phyloP scores from a whole-genome alignment of 371 early-diverging fungal species.

The Thermomucor indicae-seudaticae region DNA sequence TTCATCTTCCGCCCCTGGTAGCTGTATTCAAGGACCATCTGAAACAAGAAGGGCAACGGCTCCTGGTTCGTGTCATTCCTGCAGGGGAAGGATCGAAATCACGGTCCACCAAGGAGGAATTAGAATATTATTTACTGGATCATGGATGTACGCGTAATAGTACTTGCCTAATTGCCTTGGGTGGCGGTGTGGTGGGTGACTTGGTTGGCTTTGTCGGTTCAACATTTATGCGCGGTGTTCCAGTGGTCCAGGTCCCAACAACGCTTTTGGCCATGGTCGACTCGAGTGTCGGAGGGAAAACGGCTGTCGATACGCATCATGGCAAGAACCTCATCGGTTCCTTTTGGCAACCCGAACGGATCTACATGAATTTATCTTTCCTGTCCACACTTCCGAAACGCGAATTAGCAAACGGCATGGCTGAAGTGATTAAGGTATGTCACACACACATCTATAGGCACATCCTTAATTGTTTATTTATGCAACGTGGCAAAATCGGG shows the following conservation, averaged over 20 bases:
- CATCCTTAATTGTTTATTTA: background rate
- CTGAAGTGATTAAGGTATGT: conserved; percentile 86
- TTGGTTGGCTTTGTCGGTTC: conserved; percentile 91
- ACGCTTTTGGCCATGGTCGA: conserved; percentile 97
- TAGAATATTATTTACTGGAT: conserved; percentile 86
- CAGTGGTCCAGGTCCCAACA: conserved; percentile 89
- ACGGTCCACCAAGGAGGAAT: conserved; percentile 67
- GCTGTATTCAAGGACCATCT: conserved; percentile 4
- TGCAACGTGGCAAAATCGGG: background rate
- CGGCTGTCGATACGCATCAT: conserved; percentile 86
- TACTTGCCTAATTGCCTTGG: conserved; percentile 86
- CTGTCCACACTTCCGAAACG: conserved; percentile 81
- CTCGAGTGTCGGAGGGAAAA: conserved; percentile 94
- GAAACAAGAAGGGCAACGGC: conserved; percentile 17
- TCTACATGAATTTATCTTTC: conserved; percentile 81
- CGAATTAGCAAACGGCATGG: conserved; percentile 94
- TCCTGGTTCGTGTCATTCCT: conserved; percentile 69
- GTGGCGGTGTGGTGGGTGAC: conserved; percentile 96
- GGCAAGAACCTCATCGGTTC: conserved; percentile 96
- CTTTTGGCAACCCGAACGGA: conserved; percentile 91
- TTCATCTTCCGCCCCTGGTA: conserved; percentile 39
- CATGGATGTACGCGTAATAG: conserved; percentile 84
- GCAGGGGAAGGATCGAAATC: conserved; percentile 88
- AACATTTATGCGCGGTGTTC: conserved; percentile 94
- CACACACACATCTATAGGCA: background rate